A percentile compares a stretch with the other conserved stretches of the same genome.
phyloP scores from a whole-genome alignment of 306 rosid genomes.

The Quercus glauca region DNA sequence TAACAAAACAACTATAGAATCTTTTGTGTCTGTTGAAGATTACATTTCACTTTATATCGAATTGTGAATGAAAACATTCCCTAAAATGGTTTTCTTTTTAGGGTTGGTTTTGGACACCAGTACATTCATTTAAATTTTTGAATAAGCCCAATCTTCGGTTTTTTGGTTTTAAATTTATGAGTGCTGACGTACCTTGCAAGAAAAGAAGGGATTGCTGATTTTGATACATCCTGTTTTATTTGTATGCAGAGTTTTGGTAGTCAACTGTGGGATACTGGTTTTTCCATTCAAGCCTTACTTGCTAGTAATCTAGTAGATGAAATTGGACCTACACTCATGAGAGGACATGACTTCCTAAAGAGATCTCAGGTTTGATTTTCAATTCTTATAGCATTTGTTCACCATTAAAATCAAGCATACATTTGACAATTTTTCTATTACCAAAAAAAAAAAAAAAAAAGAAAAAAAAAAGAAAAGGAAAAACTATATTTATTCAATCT shows the following conservation, averaged over 20 bases:
- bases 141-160: not conserved
- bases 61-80: not conserved
- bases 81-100: not conserved
- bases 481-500: not conserved
- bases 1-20: not conserved
- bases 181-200: not conserved
- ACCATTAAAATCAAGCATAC: not conserved
- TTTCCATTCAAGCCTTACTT: slow-evolving; percentile 61
- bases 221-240: not conserved
- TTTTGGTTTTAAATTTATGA: not conserved
- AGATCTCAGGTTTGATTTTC: slow-evolving; percentile 49
- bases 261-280: slow-evolving; percentile 65
- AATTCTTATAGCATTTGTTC: not conserved
- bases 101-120: not conserved
- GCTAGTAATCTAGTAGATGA: slow-evolving; percentile 47
- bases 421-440: not conserved
- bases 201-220: not conserved
- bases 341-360: slow-evolving; percentile 62
- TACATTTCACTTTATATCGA: not conserved
- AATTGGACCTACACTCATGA: slow-evolving; percentile 41
- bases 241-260: slow-evolving; percentile 63
- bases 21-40: not conserved
- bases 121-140: not conserved
- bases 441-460: not conserved
- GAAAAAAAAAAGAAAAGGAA: too few relatives aligned